Percentiles rank a stretch among this genome's conserved stretches.
phyloP scores from a whole-genome alignment of 2,329 filamentous ascomycete genomes.

The Venturia aucupariae region DNA sequence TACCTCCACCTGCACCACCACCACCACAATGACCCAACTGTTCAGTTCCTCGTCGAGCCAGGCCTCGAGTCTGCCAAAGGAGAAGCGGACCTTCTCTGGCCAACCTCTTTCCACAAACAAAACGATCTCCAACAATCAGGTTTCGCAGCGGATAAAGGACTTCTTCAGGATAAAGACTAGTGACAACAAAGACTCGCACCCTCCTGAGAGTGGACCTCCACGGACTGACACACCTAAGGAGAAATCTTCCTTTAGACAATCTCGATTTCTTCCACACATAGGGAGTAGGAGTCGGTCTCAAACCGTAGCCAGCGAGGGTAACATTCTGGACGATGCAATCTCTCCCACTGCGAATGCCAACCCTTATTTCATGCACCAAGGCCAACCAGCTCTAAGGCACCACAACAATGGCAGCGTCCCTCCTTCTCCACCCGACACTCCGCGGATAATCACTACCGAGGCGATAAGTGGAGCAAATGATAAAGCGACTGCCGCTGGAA shows the following conservation, averaged over 20 bases:
- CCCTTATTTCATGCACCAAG: conserved; percentile 95
- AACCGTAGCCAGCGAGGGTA: conserved; percentile 87
- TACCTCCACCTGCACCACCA: not conserved
- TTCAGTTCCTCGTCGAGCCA: conserved; percentile 31
- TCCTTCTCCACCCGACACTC: conserved; percentile 85
- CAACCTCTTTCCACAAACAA: conserved; percentile 37
- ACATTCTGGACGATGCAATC: conserved; percentile 76
- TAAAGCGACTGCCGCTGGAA: conserved; percentile 65
- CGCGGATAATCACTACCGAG: conserved; percentile 52
- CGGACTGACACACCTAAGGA: conserved; percentile 19
- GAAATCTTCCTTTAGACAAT: conserved; percentile 69
- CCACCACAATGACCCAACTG: conserved; percentile 32
- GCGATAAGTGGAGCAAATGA: conserved; percentile 55
- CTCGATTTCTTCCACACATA: conserved; percentile 79
- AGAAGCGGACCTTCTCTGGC: conserved; percentile 40
- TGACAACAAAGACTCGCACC: conserved; percentile 22
- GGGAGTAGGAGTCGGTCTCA: conserved; percentile 71
- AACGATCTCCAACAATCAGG: conserved; percentile 42
- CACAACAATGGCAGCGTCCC: conserved; percentile 91
- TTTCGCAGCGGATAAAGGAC: conserved; percentile 58
- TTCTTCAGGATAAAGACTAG: conserved; percentile 56
- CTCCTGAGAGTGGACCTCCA: not conserved
- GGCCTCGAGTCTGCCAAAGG: conserved; percentile 25
- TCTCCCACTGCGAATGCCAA: conserved; percentile 93
- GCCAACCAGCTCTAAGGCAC: conserved; percentile 83